Conservation (phyloP, 768 basidiomycete species). For the Coprinopsis marcescibilis region DNA sequence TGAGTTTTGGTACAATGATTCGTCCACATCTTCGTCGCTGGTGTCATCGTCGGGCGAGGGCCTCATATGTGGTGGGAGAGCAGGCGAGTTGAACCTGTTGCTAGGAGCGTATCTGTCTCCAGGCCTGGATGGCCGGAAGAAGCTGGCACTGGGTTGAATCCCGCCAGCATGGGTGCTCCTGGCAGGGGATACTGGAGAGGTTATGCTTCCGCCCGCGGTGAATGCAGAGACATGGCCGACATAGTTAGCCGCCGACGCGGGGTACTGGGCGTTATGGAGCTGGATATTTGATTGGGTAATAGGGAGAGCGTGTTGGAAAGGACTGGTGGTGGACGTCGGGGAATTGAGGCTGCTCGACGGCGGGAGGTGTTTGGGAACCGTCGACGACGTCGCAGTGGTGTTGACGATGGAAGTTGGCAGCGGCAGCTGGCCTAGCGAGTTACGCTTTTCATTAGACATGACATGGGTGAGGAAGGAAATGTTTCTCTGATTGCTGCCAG, state of each 20-base stretch:
- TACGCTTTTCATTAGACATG: conserved; percentile 16
- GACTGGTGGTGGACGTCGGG: not conserved
- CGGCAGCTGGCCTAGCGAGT: conserved; percentile 27
- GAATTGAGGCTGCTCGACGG: not conserved
- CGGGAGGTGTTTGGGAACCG: conserved; percentile 8
- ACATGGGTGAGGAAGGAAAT: too few species aligned
- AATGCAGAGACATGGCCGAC: conserved; percentile 15
- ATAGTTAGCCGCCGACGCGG: conserved; percentile 14
- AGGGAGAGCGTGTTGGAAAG: conserved; percentile 3
- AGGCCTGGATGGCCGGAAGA: conserved; percentile 70
- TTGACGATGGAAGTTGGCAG: conserved; percentile 27
- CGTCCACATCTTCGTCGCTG: not conserved
- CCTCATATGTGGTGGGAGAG: too few species aligned
- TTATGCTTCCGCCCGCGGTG: conserved; percentile 1
- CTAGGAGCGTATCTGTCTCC: conserved; percentile 28
- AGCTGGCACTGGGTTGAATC: conserved; percentile 72
- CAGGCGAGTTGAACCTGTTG: conserved; percentile 38
- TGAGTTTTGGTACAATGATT: not conserved
- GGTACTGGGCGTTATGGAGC: conserved; percentile 11
- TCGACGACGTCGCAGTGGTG: conserved; percentile 15
- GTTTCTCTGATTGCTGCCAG: not conserved
- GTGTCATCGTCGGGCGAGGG: not conserved
- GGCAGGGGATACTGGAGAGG: conserved; percentile 11
- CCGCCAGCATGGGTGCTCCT: conserved; percentile 60
- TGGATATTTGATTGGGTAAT: conserved; percentile 8